Conservation (phyloP, 2,329 filamentous ascomycete species). For the Exophiala bonariae region DNA sequence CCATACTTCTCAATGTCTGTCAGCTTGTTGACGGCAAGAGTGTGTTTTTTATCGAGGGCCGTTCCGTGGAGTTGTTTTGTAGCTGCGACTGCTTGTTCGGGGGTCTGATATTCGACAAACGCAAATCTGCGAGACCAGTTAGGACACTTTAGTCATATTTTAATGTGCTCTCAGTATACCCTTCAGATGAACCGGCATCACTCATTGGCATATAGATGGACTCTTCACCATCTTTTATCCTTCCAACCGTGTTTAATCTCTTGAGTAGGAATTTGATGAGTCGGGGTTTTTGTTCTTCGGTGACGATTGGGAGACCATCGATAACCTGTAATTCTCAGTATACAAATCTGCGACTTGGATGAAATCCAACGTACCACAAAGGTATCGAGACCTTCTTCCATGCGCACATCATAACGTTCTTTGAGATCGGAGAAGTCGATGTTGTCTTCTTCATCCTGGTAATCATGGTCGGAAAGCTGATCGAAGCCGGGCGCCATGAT, state of each 20-base stretch:
- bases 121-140: slow-evolving; percentile 67
- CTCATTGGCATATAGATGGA: slow-evolving; percentile 91
- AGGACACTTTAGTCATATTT: neutral
- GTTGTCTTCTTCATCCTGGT: slow-evolving; percentile 87
- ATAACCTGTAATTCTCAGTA: slow-evolving; percentile 58
- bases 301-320: slow-evolving; percentile 88
- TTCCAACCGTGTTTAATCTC: slow-evolving; percentile 82
- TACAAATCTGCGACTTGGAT: neutral
- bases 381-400: slow-evolving; percentile 93
- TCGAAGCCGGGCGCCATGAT: slow-evolving; percentile 95
- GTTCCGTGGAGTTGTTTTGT: slow-evolving; percentile 84
- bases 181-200: slow-evolving; percentile 80
- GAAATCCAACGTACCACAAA: slow-evolving; percentile 61
- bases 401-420: slow-evolving; percentile 91
- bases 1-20: slow-evolving; percentile 97
- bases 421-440: slow-evolving; percentile 90
- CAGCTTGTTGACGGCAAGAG: slow-evolving; percentile 92
- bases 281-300: slow-evolving; percentile 87
- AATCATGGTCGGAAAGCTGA: slow-evolving; percentile 85
- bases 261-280: slow-evolving; percentile 94
- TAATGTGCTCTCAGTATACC: slow-evolving; percentile 55
- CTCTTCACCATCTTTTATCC: slow-evolving; percentile 72
- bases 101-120: slow-evolving; percentile 92
- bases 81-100: slow-evolving; percentile 84
- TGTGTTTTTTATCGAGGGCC: slow-evolving; percentile 95